phyloP scores from a whole-genome alignment of 2,329 filamentous ascomycete species.

The Hypoxylon sp. region DNA sequence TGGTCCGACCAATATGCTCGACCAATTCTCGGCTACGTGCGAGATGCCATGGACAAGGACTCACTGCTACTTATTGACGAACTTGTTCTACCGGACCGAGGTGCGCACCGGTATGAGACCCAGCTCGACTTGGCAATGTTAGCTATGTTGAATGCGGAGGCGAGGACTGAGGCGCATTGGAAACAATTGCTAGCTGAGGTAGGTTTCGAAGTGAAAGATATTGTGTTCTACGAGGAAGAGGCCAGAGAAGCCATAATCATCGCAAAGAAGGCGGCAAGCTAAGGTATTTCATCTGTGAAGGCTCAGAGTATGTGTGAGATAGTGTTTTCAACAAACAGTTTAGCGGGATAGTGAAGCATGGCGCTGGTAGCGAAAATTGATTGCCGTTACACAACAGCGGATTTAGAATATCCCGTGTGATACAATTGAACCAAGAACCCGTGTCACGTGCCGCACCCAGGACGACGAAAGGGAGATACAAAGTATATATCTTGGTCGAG shows the following conservation, averaged over 20 bases:
- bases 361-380: background rate
- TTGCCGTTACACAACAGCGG: too few relatives aligned
- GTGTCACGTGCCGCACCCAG: too few relatives aligned
- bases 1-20: conserved; percentile 37
- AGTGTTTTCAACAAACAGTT: conserved; percentile 28
- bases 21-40: conserved; percentile 30
- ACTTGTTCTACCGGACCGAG: conserved; percentile 33
- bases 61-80: conserved; percentile 40
- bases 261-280: conserved; percentile 31
- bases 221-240: conserved; percentile 42
- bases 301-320: background rate
- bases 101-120: conserved; percentile 37
- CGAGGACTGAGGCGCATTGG: conserved; percentile 39
- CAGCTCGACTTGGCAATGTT: conserved; percentile 43
- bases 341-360: background rate
- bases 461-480: too few relatives aligned
- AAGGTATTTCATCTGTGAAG: background rate
- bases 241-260: conserved; percentile 39
- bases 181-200: conserved; percentile 28
- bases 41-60: conserved; percentile 36
- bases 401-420: too few relatives aligned
- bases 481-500: too few relatives aligned
- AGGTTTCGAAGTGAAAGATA: conserved; percentile 34
- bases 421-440: too few relatives aligned
- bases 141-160: conserved; percentile 43